Conservation (phyloP, 106 monocot species). For the Dendrobium huoshanense region DNA sequence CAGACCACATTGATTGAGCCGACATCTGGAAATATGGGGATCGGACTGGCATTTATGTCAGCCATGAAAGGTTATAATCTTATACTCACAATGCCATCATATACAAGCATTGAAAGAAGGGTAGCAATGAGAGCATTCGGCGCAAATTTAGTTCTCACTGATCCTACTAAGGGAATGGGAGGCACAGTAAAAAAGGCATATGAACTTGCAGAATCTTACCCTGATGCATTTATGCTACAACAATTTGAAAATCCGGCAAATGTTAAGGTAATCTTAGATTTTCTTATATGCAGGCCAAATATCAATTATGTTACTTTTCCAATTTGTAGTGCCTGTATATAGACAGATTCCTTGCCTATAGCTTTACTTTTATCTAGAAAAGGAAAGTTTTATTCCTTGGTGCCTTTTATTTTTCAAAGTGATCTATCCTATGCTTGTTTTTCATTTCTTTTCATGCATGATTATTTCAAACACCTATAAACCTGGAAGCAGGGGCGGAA, state of each 20-base stretch:
- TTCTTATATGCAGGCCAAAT: background rate
- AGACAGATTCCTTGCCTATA: too few relatives aligned
- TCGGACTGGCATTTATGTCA: conserved; percentile 66
- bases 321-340: background rate
- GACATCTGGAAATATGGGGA: conserved; percentile 98
- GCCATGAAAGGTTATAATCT: conserved; percentile 92
- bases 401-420: too few relatives aligned
- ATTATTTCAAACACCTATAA: too few relatives aligned
- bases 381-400: too few relatives aligned
- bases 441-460: too few relatives aligned
- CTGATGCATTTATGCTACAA: conserved; percentile 84
- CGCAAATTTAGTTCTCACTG: conserved; percentile 84
- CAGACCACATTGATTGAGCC: conserved; percentile 95
- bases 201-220: conserved; percentile 57
- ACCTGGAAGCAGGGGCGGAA: too few relatives aligned
- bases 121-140: conserved; percentile 92
- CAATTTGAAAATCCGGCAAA: conserved; percentile 94
- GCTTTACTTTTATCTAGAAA: too few relatives aligned
- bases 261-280: conserved; percentile 44
- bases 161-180: conserved; percentile 92
- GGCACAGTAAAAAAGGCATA: conserved; percentile 93
- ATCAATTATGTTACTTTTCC: background rate
- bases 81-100: conserved; percentile 92
- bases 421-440: too few relatives aligned
- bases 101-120: conserved; percentile 89